phyloP scores from a whole-genome alignment of 1,284 basidiomycete species.

The Thecaphora frezii region DNA sequence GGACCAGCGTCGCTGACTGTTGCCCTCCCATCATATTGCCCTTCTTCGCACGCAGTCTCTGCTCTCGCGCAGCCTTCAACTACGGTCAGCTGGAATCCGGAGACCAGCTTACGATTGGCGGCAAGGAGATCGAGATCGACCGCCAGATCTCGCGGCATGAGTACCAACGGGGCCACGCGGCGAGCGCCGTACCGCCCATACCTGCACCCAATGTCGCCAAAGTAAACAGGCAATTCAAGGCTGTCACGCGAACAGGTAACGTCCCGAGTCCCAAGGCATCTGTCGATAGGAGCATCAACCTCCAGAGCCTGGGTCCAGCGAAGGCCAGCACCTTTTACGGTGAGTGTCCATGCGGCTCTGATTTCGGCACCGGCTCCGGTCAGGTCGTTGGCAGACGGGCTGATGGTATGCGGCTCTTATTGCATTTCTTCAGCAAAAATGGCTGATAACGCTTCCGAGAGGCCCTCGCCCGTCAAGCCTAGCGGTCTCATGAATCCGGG shows the following conservation, averaged over 20 bases:
- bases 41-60: background rate
- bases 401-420: background rate
- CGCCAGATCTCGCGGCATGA: constrained; percentile 18
- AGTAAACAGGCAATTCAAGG: background rate
- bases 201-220: no score
- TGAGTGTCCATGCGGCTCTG: constrained; percentile 8
- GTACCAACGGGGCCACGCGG: constrained; percentile 10
- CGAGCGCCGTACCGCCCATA: no score
- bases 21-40: background rate
- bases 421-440: constrained; percentile 6
- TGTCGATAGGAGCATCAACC: constrained; percentile 6
- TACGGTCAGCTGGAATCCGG: constrained; percentile 31
- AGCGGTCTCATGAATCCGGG: constrained; percentile 28
- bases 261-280: background rate
- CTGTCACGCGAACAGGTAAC: background rate
- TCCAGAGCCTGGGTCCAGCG: constrained; percentile 26
- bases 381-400: background rate
- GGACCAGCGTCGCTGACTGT: background rate
- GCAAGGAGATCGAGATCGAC: constrained; percentile 44
- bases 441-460: constrained; percentile 11
- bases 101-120: constrained; percentile 39
- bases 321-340: constrained; percentile 33
- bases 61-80: constrained; percentile 11
- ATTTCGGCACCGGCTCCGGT: background rate
- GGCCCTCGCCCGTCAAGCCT: constrained; percentile 9